A percentile compares a stretch with the other conserved stretches of the same genome.
Evolutionary conservation across 352 stramenopile species (phyloP).

Genomic region (Nothophytophthora sp.): DNA sequence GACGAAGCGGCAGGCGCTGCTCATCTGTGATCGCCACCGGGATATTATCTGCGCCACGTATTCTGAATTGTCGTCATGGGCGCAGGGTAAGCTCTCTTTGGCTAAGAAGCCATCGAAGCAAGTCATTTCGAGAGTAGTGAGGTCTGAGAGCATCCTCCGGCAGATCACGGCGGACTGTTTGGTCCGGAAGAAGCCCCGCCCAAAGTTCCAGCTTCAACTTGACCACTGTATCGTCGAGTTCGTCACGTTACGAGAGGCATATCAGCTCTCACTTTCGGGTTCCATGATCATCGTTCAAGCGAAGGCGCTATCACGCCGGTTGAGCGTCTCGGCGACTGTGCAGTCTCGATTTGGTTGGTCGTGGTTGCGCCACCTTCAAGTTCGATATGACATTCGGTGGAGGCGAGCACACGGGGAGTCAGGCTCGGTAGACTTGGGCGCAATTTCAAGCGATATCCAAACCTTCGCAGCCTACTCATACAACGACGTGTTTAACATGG

Average conservation of each 20-base stretch:
- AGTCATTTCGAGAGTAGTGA: conserved; percentile 2
- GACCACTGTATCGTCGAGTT: conserved; percentile 6
- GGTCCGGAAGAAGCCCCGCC: not conserved
- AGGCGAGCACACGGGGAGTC: conserved; percentile 1
- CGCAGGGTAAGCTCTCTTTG: not conserved
- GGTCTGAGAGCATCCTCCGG: not conserved
- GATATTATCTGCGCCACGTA: not conserved
- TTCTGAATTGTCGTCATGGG: not conserved
- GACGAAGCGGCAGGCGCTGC: conserved; percentile 1
- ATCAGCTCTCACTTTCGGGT: not conserved
- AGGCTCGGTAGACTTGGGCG: not conserved
- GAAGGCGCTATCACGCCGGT: not conserved
- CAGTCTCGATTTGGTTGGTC: not conserved
- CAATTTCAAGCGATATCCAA: not conserved
- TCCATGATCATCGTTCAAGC: not conserved
- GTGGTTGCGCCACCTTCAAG: not conserved
- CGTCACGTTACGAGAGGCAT: not conserved
- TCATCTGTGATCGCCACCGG: not conserved
- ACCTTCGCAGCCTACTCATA: not conserved
- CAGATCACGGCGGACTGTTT: not conserved
- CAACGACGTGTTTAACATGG: conserved; percentile 5
- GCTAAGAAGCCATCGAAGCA: conserved; percentile 1
- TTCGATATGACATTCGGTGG: conserved; percentile 2
- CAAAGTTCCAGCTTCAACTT: not conserved
- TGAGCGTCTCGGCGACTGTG: not conserved